Base-by-base conservation (phyloP, 257 asterid species). In the Handroanthus guayacan region DNA sequence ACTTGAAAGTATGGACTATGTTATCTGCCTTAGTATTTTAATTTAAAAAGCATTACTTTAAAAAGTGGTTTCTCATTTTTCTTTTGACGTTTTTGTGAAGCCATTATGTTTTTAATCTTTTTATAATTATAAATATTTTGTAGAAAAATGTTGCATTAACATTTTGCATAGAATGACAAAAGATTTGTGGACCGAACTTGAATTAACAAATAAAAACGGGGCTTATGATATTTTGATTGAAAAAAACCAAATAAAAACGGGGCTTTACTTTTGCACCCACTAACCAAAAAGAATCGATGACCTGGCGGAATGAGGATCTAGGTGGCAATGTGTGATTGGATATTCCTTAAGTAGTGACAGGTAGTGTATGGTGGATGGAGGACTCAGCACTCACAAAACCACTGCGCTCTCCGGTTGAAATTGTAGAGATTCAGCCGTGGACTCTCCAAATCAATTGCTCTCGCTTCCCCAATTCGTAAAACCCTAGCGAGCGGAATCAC, bases 311-410 rank as follows among this genome's bases (percentile, higher is more conserved):
- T 0, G 17, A 12, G 0, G 11, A 6, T 36, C 6, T 63, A 5
- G 34, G 61, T 54, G 61, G 61, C 31, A 16, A 0, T 2, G 10
- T 1, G 3, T 61, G 9, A 82, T 82, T 85, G 80, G 89, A 4
- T 43, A 0, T 18, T 1, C 51, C 44, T 5, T 9, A 4, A 47
- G 77, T 80, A 79, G 86, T 82, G 86, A 85, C 87, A 78, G 80
- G 78, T 61, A 56, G 56, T 36, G 83, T 65, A n/a, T 57, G 69
- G 57, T 69, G 79, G 67, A 70, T 56, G 69, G 56, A 83, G 58
- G 77, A 51, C 81, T 78, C 78, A 64, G 60, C 81, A 34, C 77
- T 58, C 74, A 77, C 82, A 72, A 64, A 81, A 76, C 84, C 80
- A 79, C 83, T 25, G 31, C 80, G 36, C 64, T 73, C 80, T 50